These are phyloP conservation scores for Ustilago loliicola DNA, from an alignment of 1,284 basidiomycete species.

Conservation along the genomic window DNA sequence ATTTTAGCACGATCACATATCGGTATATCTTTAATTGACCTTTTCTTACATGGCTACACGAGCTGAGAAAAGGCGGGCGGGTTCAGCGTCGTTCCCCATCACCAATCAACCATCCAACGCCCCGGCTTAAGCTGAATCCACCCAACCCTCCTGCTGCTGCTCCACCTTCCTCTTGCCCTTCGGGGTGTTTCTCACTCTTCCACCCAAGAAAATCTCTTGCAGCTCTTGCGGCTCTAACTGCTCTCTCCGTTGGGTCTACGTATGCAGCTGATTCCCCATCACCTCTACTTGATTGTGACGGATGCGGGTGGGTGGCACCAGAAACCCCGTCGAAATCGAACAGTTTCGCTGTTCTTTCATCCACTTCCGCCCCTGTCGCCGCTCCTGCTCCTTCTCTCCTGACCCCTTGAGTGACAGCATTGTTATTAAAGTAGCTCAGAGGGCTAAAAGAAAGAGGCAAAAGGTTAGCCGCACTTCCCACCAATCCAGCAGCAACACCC, in stretches of 20 bases:
- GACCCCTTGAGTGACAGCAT: background rate
- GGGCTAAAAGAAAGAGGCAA: constrained; percentile 32
- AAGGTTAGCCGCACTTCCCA: constrained; percentile 38
- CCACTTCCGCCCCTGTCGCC: constrained; percentile 3
- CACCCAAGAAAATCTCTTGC: constrained; percentile 54
- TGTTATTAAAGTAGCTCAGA: constrained; percentile 28
- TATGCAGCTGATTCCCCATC: constrained; percentile 13
- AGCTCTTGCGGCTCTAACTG: constrained; percentile 46
- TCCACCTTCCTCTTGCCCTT: background rate
- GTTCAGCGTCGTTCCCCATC: constrained; percentile 28
- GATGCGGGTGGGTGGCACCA: background rate
- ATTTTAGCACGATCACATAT: background rate
- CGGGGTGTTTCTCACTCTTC: constrained; percentile 20
- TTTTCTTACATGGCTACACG: background rate
- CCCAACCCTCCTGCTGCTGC: constrained; percentile 15
- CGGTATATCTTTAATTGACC: background rate
- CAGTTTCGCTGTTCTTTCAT: constrained; percentile 34
- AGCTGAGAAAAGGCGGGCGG: background rate
- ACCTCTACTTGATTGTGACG: background rate
- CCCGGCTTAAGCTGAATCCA: constrained; percentile 40
- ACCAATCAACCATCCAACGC: constrained; percentile 53
- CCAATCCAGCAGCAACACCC: constrained; percentile 26
- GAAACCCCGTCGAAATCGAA: constrained; percentile 49
- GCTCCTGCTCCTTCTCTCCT: background rate
- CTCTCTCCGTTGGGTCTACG: constrained; percentile 42